Evolutionary conservation across 805 yeast species (phyloP), one percentile per base, ranked within the genome.

Genomic region (Saccharomycopsis microspora): DNA sequence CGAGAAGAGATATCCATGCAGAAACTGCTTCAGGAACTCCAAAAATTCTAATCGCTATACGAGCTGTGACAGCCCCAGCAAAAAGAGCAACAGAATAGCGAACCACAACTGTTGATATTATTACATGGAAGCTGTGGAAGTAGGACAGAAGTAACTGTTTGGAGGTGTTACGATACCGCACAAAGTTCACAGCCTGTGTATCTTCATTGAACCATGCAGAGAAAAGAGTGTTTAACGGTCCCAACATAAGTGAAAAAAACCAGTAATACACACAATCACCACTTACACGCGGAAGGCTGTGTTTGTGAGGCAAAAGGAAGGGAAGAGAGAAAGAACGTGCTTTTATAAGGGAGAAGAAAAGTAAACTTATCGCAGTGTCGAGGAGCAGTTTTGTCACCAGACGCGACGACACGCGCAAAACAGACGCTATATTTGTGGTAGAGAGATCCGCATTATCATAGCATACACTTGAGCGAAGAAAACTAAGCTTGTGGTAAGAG

Each of bases 231-330:
- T 36, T 40, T 39, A 40, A 43, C 5, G 44, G 8, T 11, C 41
- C 41, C 30, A 28, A 28, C 32, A 30, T 19, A 28, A 47, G 8
- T 5, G 54, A 41, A 31, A 37, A 48, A 3, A 36, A 6, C n/a
- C 46, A 49, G 38, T 32, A 51, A 43, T 45, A 48, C 5, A 49
- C 9, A 39, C 45, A 46, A 6, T 43, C 11, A 7, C 34, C 32
- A 37, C 49, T 51, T 28, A 51, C 34, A 4, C 47, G 38, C 33
- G 50, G 50, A 8, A 43, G 36, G 30, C 47, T 45, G 41, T 51
- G 54, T 32, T 46, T 49, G 11, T 33, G 31, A 29, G 36, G 36
- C 36, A 19, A 19, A 19, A 19, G 19, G 19, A 19, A 19, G 19
- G 19, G 19, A 19, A 2, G 19, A 19, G 19, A 19, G 19, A 19